Evolutionary conservation across 2,329 filamentous ascomycete species (phyloP).

Genomic region (Grosmannia clavigera): DNA sequence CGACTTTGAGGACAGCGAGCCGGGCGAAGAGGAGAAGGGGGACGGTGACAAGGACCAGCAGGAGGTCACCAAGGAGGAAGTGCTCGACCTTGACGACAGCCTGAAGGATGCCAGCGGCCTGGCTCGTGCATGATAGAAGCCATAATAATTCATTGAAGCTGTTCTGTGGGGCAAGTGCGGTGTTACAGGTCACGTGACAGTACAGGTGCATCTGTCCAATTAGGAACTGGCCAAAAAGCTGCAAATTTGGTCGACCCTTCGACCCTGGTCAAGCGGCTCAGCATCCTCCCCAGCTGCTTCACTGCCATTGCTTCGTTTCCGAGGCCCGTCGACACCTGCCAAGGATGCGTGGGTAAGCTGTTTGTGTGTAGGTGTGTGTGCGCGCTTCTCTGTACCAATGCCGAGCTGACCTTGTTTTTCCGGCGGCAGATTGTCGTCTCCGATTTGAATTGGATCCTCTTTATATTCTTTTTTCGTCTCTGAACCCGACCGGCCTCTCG

Average conservation of each 20-base stretch:
- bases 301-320: neutral
- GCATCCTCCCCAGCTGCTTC: neutral
- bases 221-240: neutral
- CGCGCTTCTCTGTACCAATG: neutral
- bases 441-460: neutral
- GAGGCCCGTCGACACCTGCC: neutral
- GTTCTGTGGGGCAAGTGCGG: no score
- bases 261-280: no score
- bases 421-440: neutral
- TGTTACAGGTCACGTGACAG: neutral
- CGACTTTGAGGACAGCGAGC: neutral
- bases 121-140: no score
- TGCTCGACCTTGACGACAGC: slow-evolving; percentile 21
- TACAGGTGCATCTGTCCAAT: neutral
- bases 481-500: neutral
- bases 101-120: slow-evolving; percentile 16
- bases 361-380: neutral
- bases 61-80: slow-evolving; percentile 6
- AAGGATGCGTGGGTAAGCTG: slow-evolving; percentile 6
- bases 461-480: neutral
- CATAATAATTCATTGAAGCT: neutral
- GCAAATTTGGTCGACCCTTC: neutral
- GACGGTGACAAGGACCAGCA: slow-evolving; percentile 7
- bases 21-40: slow-evolving; percentile 8
- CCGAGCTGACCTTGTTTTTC: neutral